Base-by-base conservation (phyloP, 306 rosid species). In the Prunus fruticosa region DNA sequence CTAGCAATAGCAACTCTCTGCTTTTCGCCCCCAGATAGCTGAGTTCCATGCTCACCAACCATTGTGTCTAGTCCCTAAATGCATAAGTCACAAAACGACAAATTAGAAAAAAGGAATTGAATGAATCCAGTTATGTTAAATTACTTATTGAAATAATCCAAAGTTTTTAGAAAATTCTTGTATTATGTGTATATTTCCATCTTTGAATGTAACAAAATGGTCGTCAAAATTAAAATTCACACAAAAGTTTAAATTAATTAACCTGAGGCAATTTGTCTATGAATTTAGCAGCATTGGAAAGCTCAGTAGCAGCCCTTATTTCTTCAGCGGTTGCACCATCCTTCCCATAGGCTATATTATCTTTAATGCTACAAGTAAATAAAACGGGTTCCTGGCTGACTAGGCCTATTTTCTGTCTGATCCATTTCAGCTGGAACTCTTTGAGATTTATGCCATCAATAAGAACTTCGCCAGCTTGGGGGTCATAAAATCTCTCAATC, bases 321-420 rank as follows among this genome's bases (percentile, higher is more conserved):
- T 92, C 96, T 76, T 87, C 93, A 67, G 61, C 52, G 23, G 96
- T 88, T 25, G 92, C 92, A 1, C 82, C 82, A 22, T 86, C 88
- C 73, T 88, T 92, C 23, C 96, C 97, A 80, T 92, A 88, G 14
- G 88, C 93, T 25, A 92, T 90, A 62, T 92, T 92, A 47, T 92
- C 97, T 74, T 62, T 86, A 78, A 92, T 92, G 84, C 92, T 92
- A 2, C 84, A 79, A 27, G 88, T 19, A 80, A 92, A 92, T 30
- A 92, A 80, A 60, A 86, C 84, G 0, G 97, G 97, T 73, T 92
- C 97, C 78, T 92, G 97, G 82, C 97, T 87, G 27, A 92, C 97
- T 6, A 92, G 84, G 34, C 92, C 87, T 15, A 92, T 90, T 82
- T 92, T 87, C 80, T 84, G 84, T 80, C 96, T 84, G 62, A 92